Evolutionary conservation across 2,329 filamentous ascomycete species (phyloP), one percentile per base, ranked within the genome.

Genomic region (Penicillium sp.): DNA sequence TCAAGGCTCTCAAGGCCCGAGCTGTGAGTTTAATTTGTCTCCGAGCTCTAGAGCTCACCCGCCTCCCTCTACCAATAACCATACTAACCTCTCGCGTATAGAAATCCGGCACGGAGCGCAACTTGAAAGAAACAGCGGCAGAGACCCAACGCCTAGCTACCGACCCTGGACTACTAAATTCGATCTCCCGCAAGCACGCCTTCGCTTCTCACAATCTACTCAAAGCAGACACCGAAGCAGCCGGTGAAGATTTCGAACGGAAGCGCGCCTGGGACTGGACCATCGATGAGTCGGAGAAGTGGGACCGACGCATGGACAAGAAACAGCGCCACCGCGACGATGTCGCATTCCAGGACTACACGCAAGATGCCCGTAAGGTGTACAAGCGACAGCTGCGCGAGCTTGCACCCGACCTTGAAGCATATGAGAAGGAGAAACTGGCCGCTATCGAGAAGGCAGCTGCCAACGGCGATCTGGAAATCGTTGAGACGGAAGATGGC

Each of bases 201-300:
- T 89, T 95, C 68, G 94, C 95, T 22, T 89, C 90, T 6, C 92
- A 97, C 77, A 99, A 98, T 74, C 87, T 99, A 0, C 85, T 97
- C 47, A 97, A 97, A 81, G 92, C 93, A 4, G 93, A 97, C 72
- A 89, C 93, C 1, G 91, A 93, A 76, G 92, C 91, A 19, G 83
- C 85, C 0, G 93, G 93, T 37, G 92, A 91, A 59, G 95, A 98
- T 77, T 99, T 98, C 74, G 95, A 99, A 83, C 91, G 95, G 68
- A 97, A 98, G 80, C 89, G 95, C 44, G 95, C 95, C 1, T 99
- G 95, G 95, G 95, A 98, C 81, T 99, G 95, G 91, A 99, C 95
- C 0, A 83, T 94, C 7, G 95, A 99, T 67, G 95, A 99, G 80
- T 91, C 88, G 70, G 95, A 97, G 80, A 88, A 86, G 68, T 99